These are phyloP conservation scores for Glebionis coronaria DNA, from an alignment of 129 eudicot genomes.

Conservation along the genomic window DNA sequence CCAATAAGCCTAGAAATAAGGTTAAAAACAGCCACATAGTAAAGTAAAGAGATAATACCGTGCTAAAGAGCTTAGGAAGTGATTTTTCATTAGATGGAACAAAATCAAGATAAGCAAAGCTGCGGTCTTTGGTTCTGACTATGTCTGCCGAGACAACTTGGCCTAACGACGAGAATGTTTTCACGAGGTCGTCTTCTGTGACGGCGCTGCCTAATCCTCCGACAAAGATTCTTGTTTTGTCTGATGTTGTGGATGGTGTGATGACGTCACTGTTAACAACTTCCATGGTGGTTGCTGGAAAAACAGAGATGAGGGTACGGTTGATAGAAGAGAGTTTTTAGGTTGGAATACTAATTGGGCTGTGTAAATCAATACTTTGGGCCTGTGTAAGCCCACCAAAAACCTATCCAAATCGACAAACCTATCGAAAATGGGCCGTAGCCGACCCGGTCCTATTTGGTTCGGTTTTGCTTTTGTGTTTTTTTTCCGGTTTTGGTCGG, in stretches of 20 bases:
- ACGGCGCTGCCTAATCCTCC: constrained; percentile 86
- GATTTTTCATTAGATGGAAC: constrained; percentile 68
- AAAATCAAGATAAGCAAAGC: constrained; percentile 84
- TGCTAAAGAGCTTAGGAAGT: constrained; percentile 88
- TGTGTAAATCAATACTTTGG: no score
- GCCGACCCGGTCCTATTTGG: no score
- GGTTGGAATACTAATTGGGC: no score
- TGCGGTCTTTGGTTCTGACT: constrained; percentile 80
- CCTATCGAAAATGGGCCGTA: no score
- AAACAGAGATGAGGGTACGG: no score
- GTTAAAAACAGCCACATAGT: background rate
- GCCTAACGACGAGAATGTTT: constrained; percentile 74
- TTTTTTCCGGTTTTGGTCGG: no score
- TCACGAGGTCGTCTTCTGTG: constrained; percentile 63
- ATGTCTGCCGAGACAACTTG: constrained; percentile 58
- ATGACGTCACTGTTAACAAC: background rate
- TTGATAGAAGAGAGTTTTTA: no score
- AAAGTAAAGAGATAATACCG: constrained; percentile 35
- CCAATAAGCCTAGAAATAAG: background rate
- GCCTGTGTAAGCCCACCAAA: no score
- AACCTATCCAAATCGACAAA: no score
- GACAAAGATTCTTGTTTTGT: constrained; percentile 58
- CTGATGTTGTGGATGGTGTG: constrained; percentile 12
- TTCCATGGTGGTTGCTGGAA: no score
- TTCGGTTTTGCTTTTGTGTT: no score